phyloP scores from a whole-genome alignment of 208 protist species.

The Leishmania tropica region DNA sequence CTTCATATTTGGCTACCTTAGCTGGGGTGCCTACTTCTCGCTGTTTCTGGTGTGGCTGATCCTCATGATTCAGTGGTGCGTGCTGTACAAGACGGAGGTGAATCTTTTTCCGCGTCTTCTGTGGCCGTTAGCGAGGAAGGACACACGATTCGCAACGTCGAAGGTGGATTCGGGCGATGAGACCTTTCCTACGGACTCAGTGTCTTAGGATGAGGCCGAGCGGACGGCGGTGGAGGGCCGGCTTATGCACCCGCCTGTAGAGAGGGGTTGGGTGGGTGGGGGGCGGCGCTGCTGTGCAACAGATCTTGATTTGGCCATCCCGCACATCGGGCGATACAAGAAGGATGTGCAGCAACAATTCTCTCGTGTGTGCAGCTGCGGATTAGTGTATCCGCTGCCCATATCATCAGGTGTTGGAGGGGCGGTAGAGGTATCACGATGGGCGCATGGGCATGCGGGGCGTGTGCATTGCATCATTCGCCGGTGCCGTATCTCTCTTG shows the following conservation, averaged over 20 bases:
- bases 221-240: background rate
- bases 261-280: background rate
- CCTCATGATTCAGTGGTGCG: constrained; percentile 30
- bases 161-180: background rate
- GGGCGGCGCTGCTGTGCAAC: background rate
- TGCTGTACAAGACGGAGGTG: constrained; percentile 10
- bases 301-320: background rate
- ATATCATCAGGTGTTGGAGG: background rate
- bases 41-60: constrained; percentile 50
- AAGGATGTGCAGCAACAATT: background rate
- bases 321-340: background rate
- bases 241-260: background rate
- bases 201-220: background rate
- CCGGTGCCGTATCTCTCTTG: background rate
- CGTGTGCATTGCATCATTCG: background rate
- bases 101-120: constrained; percentile 36
- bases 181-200: background rate
- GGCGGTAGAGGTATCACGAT: background rate
- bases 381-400: background rate
- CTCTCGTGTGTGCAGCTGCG: background rate
- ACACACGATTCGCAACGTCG: constrained; percentile 1
- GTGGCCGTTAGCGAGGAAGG: constrained; percentile 18
- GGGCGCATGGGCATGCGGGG: background rate
- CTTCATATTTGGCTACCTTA: constrained; percentile 56
- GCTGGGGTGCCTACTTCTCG: constrained; percentile 33